Percentiles rank a stretch among this genome's conserved stretches.
These are phyloP conservation scores for Cephaloascus fragrans DNA, from an alignment of 805 yeast genomes.

Conservation along the genomic window DNA sequence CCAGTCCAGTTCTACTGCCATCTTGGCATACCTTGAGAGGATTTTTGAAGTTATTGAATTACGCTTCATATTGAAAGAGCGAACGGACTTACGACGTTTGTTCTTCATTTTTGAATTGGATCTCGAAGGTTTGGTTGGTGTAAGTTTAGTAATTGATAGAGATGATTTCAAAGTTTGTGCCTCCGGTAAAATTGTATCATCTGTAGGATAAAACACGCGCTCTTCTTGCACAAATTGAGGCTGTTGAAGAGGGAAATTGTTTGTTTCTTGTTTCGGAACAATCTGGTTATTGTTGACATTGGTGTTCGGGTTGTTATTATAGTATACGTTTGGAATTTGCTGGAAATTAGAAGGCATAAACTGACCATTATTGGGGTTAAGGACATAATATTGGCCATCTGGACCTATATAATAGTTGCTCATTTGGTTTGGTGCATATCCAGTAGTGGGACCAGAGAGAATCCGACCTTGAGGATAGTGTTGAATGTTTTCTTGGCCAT, in stretches of 20 bases:
- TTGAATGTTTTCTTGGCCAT: too few relatives aligned
- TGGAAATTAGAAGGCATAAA: too few relatives aligned
- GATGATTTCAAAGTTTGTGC: slow-evolving; percentile 1
- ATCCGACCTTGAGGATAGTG: too few relatives aligned
- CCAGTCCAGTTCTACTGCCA: slow-evolving; percentile 57
- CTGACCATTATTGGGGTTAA: too few relatives aligned
- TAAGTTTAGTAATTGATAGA: neutral
- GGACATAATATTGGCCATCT: too few relatives aligned
- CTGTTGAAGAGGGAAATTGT: neutral
- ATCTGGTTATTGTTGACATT: too few relatives aligned
- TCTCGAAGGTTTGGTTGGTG: neutral
- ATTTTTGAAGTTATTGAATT: slow-evolving; percentile 66
- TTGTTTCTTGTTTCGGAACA: slow-evolving; percentile 1
- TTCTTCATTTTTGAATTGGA: neutral
- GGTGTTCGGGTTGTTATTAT: too few relatives aligned
- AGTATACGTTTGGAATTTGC: too few relatives aligned
- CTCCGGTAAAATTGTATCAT: neutral
- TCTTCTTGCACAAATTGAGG: neutral
- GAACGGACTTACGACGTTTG: slow-evolving; percentile 18
- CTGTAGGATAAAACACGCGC: neutral
- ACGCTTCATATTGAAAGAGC: slow-evolving; percentile 42
- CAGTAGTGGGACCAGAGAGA: too few relatives aligned
- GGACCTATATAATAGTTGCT: too few relatives aligned
- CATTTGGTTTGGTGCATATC: too few relatives aligned
- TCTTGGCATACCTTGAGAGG: slow-evolving; percentile 63